Evolutionary conservation across 768 basidiomycete genomes (phyloP), one percentile per base, ranked within the genome.

Genomic region (Mrakia frigida): DNA sequence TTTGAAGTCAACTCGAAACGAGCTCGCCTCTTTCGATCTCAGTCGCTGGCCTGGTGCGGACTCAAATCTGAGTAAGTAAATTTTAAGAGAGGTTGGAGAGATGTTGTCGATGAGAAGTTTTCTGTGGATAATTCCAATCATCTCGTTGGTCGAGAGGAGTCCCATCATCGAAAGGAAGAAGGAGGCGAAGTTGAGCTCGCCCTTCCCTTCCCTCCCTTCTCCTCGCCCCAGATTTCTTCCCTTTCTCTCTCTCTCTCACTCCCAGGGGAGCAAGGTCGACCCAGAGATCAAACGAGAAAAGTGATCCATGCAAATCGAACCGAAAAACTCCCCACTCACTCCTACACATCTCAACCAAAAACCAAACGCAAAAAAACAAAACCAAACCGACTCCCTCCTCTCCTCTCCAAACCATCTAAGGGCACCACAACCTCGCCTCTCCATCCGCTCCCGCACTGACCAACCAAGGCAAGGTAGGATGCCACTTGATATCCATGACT

Each of bases 401-500:
- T 23, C 50, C 50, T 52, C 23, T 7, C 16, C 50, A 5, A 16
- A 18, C 50, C n/a, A 7, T 69, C 31, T 72, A 85, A 31, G 83
- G 83, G 76, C 81, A 82, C 97, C 96, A 99, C 74, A 98, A 88
- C 74, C 89, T 84, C 63, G 91, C 90, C 78, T 88, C 88, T 56
- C 97, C 95, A 84, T 99, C 97, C 52, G 97, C 93, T 35, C 94
- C 97, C 52, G 91, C 90, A 80, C 91, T 93, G 76, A 94, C 86
- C 53, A 97, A 87, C 97, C 96, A 98, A 73, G 96, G 94, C 78
- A 94, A 90, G 79, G 88, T 88, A 80, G 86, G 88, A 77, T 91
- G 91, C 96, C 97, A 99, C 82, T 87, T 89, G 75, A 95, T 86
- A 81, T 94, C 92, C 76, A 98, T 86, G 73, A 98, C 95, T 53